Evolutionary conservation across 2,329 filamentous ascomycete genomes (phyloP).

Genomic region (Aspergillus proliferans): DNA sequence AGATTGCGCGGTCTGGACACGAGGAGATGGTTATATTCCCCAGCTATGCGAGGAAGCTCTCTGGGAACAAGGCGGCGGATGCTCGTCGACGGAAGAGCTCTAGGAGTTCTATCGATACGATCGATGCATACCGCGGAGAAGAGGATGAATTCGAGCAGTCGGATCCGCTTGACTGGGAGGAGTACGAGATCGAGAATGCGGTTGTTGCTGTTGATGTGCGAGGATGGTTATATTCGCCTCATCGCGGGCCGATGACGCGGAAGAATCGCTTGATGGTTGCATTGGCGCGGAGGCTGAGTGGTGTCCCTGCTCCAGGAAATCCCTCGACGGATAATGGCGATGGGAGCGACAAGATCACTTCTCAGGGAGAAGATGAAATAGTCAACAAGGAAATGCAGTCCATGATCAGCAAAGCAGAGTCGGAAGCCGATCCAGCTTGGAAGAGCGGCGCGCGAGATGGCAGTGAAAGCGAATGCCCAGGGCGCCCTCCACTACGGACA

Average conservation of each 20-base stretch:
- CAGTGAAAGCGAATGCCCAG: constrained; percentile 11
- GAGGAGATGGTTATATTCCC: constrained; percentile 95
- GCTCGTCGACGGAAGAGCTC: constrained; percentile 12
- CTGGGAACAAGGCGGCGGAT: constrained; percentile 38
- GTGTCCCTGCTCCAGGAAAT: constrained; percentile 63
- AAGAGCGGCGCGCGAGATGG: constrained; percentile 56
- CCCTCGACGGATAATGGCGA: constrained; percentile 22
- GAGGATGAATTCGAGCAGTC: constrained; percentile 54
- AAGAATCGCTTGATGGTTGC: constrained; percentile 83
- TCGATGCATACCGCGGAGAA: constrained; percentile 37
- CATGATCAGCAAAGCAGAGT: constrained; percentile 66
- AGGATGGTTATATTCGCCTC: constrained; percentile 90
- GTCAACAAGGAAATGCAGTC: constrained; percentile 69
- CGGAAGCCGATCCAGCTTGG: constrained; percentile 64
- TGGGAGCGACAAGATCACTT: constrained; percentile 28
- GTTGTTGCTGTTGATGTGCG: constrained; percentile 90
- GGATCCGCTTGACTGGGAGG: constrained; percentile 72
- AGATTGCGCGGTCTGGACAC: constrained; percentile 70
- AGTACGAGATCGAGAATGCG: constrained; percentile 72
- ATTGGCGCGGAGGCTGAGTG: constrained; percentile 78
- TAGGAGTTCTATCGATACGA: constrained; percentile 24
- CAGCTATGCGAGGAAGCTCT: constrained; percentile 76
- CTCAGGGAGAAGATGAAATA: constrained; percentile 54
- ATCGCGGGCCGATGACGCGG: constrained; percentile 74
- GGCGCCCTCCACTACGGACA: constrained; percentile 32